Evolutionary conservation across 2,329 filamentous ascomycete genomes (phyloP).

Genomic region (Drechslerella coelobrocha): DNA sequence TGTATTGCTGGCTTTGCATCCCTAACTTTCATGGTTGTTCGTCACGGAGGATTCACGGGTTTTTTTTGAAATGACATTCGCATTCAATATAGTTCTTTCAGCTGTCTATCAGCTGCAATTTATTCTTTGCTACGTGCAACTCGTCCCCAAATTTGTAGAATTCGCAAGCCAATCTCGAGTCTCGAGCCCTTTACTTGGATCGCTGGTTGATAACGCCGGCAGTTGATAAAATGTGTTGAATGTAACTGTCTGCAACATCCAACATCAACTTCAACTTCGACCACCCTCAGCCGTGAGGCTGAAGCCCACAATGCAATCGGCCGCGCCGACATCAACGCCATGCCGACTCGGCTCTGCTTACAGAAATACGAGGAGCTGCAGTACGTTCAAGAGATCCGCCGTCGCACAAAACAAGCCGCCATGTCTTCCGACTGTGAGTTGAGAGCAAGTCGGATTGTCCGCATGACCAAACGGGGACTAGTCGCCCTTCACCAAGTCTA

Average conservation of each 20-base stretch:
- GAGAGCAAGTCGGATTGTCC: conserved; percentile 35
- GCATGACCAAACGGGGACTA: conserved; percentile 45
- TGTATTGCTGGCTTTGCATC: not conserved
- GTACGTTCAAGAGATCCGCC: too few species aligned
- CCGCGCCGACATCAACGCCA: too few species aligned
- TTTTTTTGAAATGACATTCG: not conserved
- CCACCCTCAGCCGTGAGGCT: too few species aligned
- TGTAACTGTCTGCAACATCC: not conserved
- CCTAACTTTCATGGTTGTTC: not conserved
- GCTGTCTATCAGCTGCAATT: not conserved
- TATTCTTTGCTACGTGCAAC: too few species aligned
- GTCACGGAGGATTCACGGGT: not conserved
- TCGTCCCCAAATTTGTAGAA: too few species aligned
- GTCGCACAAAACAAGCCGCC: conserved; percentile 10
- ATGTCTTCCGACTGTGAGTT: conserved; percentile 16
- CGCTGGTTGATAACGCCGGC: too few species aligned
- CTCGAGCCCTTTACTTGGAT: not conserved
- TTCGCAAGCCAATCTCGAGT: too few species aligned
- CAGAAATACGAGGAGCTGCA: too few species aligned
- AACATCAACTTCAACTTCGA: not conserved
- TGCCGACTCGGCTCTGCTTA: too few species aligned
- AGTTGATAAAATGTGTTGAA: conserved; percentile 7
- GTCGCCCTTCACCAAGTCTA: conserved; percentile 34
- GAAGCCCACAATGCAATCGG: too few species aligned
- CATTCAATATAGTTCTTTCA: not conserved